Conservation (phyloP, 1,284 basidiomycete species). For the Bondarzewia mesenterica region DNA sequence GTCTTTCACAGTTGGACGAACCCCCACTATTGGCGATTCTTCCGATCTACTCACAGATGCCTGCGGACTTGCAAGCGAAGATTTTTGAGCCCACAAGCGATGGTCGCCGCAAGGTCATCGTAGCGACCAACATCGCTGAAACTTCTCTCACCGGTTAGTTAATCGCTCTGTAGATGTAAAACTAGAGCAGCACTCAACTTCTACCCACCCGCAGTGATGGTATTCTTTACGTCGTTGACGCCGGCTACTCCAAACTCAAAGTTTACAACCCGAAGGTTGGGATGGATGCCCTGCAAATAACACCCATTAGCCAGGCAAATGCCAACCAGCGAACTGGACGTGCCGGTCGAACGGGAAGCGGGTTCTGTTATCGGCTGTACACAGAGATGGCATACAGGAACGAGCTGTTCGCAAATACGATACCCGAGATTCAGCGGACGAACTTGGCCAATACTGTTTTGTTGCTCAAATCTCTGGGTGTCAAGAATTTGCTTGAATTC, state of each 20-base stretch:
- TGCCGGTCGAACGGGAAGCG: slow-evolving; percentile 92
- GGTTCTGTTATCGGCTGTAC: slow-evolving; percentile 93
- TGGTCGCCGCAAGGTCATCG: slow-evolving; percentile 92
- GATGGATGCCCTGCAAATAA: slow-evolving; percentile 99
- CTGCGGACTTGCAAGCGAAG: slow-evolving; percentile 95
- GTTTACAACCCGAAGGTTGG: slow-evolving; percentile 99
- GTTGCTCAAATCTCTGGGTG: slow-evolving; percentile 95
- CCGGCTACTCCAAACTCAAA: slow-evolving; percentile 96
- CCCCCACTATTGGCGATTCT: slow-evolving; percentile 81
- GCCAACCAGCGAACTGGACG: slow-evolving; percentile 93
- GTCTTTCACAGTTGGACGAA: slow-evolving; percentile 86
- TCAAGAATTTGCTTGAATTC: slow-evolving; percentile 97
- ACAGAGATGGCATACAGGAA: slow-evolving; percentile 97
- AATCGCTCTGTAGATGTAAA: too few relatives aligned
- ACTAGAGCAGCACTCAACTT: too few relatives aligned
- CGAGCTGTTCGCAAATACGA: slow-evolving; percentile 94
- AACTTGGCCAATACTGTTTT: slow-evolving; percentile 92
- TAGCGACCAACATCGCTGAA: slow-evolving; percentile 99
- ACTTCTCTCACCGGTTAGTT: slow-evolving; percentile 84
- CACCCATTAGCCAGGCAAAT: slow-evolving; percentile 97
- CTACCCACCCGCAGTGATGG: slow-evolving; percentile 84
- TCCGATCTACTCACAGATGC: slow-evolving; percentile 99
- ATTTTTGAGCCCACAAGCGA: slow-evolving; percentile 95
- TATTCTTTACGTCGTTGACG: slow-evolving; percentile 94
- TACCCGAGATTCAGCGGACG: slow-evolving; percentile 96